These are phyloP conservation scores for Daedalea quercina DNA, from an alignment of 768 basidiomycete genomes.

Conservation along the genomic window DNA sequence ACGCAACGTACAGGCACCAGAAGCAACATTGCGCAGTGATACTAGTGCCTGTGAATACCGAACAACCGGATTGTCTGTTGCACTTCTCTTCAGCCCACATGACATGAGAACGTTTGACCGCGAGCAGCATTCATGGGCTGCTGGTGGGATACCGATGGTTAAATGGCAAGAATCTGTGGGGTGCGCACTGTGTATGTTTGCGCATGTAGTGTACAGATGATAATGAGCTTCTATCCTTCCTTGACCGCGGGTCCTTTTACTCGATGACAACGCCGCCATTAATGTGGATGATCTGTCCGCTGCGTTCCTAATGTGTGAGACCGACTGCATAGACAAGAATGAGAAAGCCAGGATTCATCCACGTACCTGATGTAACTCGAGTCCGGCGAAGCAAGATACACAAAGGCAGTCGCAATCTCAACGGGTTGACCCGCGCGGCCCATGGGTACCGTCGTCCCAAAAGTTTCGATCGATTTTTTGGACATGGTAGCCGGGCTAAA, in stretches of 20 bases:
- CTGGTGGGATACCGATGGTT: no score
- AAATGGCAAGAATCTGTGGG: no score
- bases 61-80: no score
- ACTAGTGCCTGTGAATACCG: no score
- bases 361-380: slow-evolving; percentile 36
- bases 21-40: no score
- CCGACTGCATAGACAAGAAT: no score
- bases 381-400: slow-evolving; percentile 41
- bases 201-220: background rate
- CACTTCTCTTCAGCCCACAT: no score
- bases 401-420: slow-evolving; percentile 41
- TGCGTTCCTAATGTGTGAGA: background rate
- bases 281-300: slow-evolving; percentile 24
- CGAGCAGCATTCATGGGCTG: no score
- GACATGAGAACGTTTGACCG: no score
- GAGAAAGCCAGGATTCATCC: background rate
- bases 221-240: background rate
- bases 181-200: background rate
- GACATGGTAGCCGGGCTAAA: slow-evolving; percentile 29
- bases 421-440: slow-evolving; percentile 44
- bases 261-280: slow-evolving; percentile 26
- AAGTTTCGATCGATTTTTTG: slow-evolving; percentile 24
- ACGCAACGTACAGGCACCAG: no score
- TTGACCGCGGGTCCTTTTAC: slow-evolving; percentile 1
- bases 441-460: slow-evolving; percentile 32